Percentiles rank a stretch among this genome's conserved stretches.
Conservation (phyloP, 2,329 filamentous ascomycete genomes). For the Harringtonia lauricola region DNA sequence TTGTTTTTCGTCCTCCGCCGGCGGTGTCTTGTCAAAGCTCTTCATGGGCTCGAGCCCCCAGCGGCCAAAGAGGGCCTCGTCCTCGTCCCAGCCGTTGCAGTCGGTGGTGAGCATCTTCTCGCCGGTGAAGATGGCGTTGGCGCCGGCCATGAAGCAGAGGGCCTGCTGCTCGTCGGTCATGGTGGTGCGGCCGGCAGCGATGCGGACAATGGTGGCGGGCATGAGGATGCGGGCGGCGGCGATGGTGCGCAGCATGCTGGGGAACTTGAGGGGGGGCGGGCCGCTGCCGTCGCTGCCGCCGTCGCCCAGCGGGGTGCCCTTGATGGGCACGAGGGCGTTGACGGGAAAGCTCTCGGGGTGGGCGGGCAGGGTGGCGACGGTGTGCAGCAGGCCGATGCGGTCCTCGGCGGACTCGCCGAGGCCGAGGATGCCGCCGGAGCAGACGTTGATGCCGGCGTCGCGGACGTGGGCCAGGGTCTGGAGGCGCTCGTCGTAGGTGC, state of each 20-base stretch:
- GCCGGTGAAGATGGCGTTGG: constrained; percentile 89
- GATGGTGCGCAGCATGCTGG: constrained; percentile 70
- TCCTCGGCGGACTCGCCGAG: constrained; percentile 70
- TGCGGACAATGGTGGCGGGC: constrained; percentile 74
- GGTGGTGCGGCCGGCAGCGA: constrained; percentile 74
- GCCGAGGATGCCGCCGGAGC: constrained; percentile 79
- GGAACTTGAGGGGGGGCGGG: constrained; percentile 63
- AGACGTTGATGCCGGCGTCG: constrained; percentile 80
- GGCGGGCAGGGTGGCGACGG: constrained; percentile 65
- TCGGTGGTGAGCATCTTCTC: constrained; percentile 90
- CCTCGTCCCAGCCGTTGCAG: constrained; percentile 85
- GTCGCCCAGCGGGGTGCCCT: constrained; percentile 76
- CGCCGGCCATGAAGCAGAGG: constrained; percentile 79
- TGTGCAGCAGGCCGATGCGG: constrained; percentile 73
- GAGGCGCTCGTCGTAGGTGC: constrained; percentile 78
- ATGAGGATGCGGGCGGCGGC: constrained; percentile 75
- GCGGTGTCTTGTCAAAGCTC: constrained; percentile 16
- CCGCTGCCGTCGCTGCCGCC: too few species aligned
- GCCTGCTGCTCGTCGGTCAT: constrained; percentile 85
- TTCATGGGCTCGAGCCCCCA: constrained; percentile 78
- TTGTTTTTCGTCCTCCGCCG: too few species aligned
- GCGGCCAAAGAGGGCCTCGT: constrained; percentile 68
- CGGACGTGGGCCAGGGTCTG: constrained; percentile 70
- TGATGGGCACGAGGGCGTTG: constrained; percentile 83
- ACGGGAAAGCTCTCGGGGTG: constrained; percentile 90